Conservation (phyloP, 2,329 filamentous ascomycete species). For the Neurospora crassa region DNA sequence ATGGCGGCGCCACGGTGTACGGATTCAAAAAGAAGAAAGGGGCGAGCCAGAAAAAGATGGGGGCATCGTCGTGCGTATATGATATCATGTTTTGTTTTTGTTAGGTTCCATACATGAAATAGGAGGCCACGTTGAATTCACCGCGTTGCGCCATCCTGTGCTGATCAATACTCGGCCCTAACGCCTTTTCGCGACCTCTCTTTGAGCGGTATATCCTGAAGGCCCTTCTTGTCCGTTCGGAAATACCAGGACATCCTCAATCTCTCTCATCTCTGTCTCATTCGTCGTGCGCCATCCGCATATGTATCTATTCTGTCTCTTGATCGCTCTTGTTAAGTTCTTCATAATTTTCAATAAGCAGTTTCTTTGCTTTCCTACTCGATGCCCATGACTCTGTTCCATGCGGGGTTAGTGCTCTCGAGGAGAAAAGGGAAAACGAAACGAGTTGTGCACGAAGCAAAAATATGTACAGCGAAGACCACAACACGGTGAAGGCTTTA, state of each 20-base stretch:
- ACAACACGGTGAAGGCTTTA: neutral
- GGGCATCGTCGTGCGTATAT: neutral
- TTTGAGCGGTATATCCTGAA: neutral
- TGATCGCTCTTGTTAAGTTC: neutral
- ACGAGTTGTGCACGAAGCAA: neutral
- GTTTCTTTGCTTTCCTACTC: neutral
- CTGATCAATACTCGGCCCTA: neutral
- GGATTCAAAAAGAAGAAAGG: neutral
- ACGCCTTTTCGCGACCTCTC: neutral
- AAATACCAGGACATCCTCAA: too few species aligned
- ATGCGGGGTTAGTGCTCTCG: neutral
- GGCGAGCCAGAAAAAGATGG: neutral
- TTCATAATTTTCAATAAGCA: neutral
- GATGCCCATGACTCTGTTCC: neutral
- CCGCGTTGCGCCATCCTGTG: neutral
- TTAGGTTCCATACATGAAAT: neutral
- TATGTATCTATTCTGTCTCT: neutral
- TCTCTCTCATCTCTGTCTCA: too few species aligned
- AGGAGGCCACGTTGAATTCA: neutral
- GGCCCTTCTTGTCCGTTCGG: neutral
- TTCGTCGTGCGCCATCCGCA: neutral
- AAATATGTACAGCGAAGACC: neutral
- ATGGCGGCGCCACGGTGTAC: neutral
- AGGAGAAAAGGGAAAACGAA: neutral
- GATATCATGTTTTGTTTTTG: neutral